Conservation (phyloP, 768 basidiomycete genomes). For the Termitomyces sp. region DNA sequence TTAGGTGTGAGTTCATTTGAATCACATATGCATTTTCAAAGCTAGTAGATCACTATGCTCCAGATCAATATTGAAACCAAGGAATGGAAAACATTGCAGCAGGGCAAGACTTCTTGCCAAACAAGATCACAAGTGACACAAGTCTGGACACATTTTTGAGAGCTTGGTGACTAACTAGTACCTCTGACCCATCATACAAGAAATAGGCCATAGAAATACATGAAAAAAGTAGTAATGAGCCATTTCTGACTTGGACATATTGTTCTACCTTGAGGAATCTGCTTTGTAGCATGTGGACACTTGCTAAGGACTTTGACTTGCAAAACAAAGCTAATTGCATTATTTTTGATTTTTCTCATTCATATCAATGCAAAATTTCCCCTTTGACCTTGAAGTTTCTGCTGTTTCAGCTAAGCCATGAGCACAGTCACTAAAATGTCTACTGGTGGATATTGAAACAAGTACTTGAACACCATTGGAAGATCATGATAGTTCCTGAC, state of each 20-base stretch:
- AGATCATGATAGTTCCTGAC: background rate
- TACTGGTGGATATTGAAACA: background rate
- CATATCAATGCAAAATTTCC: background rate
- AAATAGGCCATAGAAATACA: background rate
- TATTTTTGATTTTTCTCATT: no score
- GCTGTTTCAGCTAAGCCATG: background rate
- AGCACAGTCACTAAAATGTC: background rate
- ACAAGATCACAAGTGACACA: background rate
- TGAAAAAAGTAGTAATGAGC: background rate
- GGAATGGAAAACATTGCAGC: no score
- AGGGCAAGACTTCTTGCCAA: background rate
- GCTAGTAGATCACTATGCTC: no score
- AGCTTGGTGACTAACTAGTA: background rate
- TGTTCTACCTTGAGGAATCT: background rate
- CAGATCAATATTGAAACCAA: no score
- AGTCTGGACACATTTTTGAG: background rate
- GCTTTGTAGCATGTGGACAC: no score
- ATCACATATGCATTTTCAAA: no score
- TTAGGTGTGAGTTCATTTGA: no score
- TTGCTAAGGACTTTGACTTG: background rate
- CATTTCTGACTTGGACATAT: background rate
- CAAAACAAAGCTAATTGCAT: background rate
- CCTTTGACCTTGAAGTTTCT: background rate
- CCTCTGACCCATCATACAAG: background rate
- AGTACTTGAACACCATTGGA: background rate